Base-by-base conservation (phyloP, 129 eudicot species). In the Cynara cardunculus region DNA sequence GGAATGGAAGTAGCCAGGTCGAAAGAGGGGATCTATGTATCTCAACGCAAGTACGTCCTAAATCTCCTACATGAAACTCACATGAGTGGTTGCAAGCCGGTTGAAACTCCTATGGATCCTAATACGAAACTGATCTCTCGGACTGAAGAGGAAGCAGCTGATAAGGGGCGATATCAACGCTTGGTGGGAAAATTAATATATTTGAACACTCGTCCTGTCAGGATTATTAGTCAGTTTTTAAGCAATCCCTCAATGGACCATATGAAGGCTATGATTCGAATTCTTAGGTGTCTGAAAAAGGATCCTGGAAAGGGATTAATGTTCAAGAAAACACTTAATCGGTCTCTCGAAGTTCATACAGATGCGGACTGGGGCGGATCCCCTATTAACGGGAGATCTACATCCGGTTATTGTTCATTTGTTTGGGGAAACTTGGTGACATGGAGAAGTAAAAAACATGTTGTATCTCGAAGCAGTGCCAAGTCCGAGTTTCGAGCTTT, bases 1-100 rank as follows among this genome's bases (percentile, higher is more conserved):
- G 77, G 77, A 24, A 73, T 73, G 56, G 77, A 73, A 27, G 77
- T 73, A 9, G 62, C 77, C 18, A 41, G 65, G 27, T 37, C 62
- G 1, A 35, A 26, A 1, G 26, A 41, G 44, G 77, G 65, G 4
- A 73, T 73, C 35, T 73, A 3, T 19, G 9, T 21, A 5, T 35
- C 77, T 2, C 77, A 73, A 24, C 44, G 21, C 18, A 73, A 41
- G 30, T 73, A 37, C 5, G n/a, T 21, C 31, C 4, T 39, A 3
- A 16, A 73, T 41, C 32, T 73, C 31, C 31, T 73, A 22, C 14
- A 24, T 18, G 64, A 73, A 39, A 73, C 65, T 11, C 65, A 35
- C 13, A 73, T 73, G 64, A 30, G 2, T 2, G 77, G 32, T 24
- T 73, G 65, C 77, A 37, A 24, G 44, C 77, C 65, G 0, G 62